These are phyloP conservation scores for Coelastrella sp. DNA, from an alignment of 139 green algal species.

Conservation along the genomic window DNA sequence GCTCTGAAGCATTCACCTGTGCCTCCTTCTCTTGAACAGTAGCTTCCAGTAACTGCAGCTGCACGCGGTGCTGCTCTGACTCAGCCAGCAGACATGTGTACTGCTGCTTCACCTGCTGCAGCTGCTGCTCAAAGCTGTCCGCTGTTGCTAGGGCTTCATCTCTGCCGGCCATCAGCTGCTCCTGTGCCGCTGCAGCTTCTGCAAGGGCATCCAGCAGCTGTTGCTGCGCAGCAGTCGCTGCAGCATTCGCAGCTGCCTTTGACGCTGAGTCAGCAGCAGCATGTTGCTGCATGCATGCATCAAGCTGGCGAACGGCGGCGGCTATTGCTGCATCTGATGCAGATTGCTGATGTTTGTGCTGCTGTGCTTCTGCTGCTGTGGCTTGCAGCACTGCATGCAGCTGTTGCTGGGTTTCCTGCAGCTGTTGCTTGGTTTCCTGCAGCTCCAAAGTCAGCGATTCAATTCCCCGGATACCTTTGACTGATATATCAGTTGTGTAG, in stretches of 20 bases:
- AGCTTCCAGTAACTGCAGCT: not conserved
- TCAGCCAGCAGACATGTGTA: not conserved
- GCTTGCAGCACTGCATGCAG: not conserved
- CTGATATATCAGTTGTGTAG: no score
- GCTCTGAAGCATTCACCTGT: not conserved
- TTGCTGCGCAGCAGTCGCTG: not conserved
- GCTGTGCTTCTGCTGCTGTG: not conserved
- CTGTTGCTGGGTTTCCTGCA: not conserved
- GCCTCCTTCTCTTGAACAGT: not conserved
- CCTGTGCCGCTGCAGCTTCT: not conserved
- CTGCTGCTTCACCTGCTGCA: conserved; percentile 1
- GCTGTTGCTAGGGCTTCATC: not conserved
- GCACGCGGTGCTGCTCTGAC: not conserved
- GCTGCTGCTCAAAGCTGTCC: not conserved
- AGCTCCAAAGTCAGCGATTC: not conserved
- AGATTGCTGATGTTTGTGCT: not conserved
- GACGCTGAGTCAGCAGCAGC: not conserved
- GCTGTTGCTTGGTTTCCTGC: not conserved
- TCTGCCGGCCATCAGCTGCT: not conserved
- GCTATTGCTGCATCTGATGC: not conserved
- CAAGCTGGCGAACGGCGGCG: not conserved
- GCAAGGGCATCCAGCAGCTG: not conserved
- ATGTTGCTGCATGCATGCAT: not conserved
- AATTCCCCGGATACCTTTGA: no score
- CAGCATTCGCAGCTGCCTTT: not conserved